Evolutionary conservation across 495 filamentous ascomycete genomes (phyloP), one percentile per base, ranked within the genome.

Genomic region (Podospora tetraspora): DNA sequence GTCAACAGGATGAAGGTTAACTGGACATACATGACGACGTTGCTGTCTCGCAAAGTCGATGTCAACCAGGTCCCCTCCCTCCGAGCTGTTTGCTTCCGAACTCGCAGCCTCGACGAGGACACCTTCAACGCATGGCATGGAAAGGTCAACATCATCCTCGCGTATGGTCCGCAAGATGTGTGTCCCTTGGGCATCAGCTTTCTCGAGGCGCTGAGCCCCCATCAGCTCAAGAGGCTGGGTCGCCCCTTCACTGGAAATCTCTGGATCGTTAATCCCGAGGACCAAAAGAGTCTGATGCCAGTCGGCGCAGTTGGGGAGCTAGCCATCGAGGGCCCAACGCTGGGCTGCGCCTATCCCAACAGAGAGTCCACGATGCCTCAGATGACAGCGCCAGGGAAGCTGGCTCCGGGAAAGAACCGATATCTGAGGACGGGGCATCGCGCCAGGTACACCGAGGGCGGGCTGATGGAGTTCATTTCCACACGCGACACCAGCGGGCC

Each of bases 241-340:
- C 76, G 75, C 3, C 81, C 82, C 19, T 81, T 83, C 61, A 75
- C 74, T 16, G 81, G 81, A 3, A 77, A 74, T 25, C 79, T 83
- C 22, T 75, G 80, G 74, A 77, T 84, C 57, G 82, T 84, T 29
- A 81, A 79, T 61, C 80, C 79, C 5, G 80, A 84, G n/a, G 81
- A 84, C 63, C 79, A 78, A 29, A 80, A 79, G 66, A 79, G 80
- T 24, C 77, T 79, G 29, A 73, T 83, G 67, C 82, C 82, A 1
- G 71, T 84, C 19, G 82, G 82, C 0, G 80, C 82, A 0, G 70
- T 83, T 19, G 82, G 82, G 3, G 82, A 84, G 67, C 77, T 84
- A 1, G 79, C 84, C 1, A 78, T 84, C 23, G 80, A 82, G 56
- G 81, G 79, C 0, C 79, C 81, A 22, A 83, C 82, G 1, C 72